Evolutionary conservation across 2,329 filamentous ascomycete species (phyloP).

Genomic region (Exophiala aquamarina): DNA sequence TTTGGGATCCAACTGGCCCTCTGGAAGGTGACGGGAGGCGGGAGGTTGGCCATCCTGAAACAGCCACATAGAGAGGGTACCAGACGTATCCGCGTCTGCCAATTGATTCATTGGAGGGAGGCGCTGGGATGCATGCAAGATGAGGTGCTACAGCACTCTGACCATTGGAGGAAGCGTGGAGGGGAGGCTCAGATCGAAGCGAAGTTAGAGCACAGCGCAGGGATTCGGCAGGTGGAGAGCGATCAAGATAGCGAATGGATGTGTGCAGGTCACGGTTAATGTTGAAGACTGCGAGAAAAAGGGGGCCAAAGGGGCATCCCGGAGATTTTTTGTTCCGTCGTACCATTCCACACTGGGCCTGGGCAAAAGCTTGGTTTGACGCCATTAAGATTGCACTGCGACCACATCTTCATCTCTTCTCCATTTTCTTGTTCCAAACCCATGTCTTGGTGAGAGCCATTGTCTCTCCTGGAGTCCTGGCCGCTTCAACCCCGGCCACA

Average conservation of each 20-base stretch:
- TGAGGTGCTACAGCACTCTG: constrained; percentile 11
- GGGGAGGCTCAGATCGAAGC: neutral
- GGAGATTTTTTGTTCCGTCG: constrained; percentile 17
- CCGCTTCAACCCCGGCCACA: neutral
- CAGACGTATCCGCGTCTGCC: no score
- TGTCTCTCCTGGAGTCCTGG: neutral
- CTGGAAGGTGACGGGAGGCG: neutral
- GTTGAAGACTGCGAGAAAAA: constrained; percentile 8
- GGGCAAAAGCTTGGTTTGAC: constrained; percentile 24
- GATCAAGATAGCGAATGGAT: constrained; percentile 11
- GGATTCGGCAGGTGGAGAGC: neutral
- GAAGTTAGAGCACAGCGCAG: neutral
- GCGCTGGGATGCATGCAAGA: constrained; percentile 17
- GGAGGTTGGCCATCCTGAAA: constrained; percentile 19
- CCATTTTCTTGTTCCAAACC: neutral
- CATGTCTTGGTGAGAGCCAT: constrained; percentile 2
- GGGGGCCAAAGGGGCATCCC: constrained; percentile 10
- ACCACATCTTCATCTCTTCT: constrained; percentile 4
- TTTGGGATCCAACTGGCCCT: neutral
- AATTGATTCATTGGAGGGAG: neutral
- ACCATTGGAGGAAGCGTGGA: neutral
- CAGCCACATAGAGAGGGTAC: constrained; percentile 1
- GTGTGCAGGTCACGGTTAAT: neutral
- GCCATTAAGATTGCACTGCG: constrained; percentile 25
- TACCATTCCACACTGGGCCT: constrained; percentile 5